Percentiles rank a stretch among this genome's conserved stretches.
These are phyloP conservation scores for Akanthomyces dipterigenus DNA, from an alignment of 2,329 filamentous ascomycete species.

Conservation along the genomic window DNA sequence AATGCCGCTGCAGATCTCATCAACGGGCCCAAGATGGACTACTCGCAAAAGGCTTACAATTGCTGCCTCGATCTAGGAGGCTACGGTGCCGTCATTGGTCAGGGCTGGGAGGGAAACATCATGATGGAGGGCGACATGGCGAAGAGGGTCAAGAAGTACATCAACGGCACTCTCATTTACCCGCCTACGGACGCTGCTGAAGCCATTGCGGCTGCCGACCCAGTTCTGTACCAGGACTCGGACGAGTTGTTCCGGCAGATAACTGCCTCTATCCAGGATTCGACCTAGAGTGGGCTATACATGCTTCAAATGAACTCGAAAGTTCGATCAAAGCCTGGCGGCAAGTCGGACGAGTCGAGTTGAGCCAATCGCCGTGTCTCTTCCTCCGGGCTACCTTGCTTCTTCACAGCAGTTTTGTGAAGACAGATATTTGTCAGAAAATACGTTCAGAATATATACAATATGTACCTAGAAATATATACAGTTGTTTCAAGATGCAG, in stretches of 20 bases:
- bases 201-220: conserved; percentile 21
- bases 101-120: conserved; percentile 27
- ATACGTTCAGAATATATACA: neutral
- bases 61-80: conserved; percentile 31
- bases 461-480: neutral
- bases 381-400: too few relatives aligned
- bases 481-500: neutral
- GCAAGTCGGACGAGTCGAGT: too few relatives aligned
- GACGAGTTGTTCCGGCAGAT: conserved; percentile 9
- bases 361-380: too few relatives aligned
- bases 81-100: conserved; percentile 22
- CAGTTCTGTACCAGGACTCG: conserved; percentile 9
- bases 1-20: conserved; percentile 30
- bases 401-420: too few relatives aligned
- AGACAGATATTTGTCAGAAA: too few relatives aligned
- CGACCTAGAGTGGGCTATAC: neutral
- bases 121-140: conserved; percentile 21
- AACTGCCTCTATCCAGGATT: neutral
- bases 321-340: too few relatives aligned
- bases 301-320: neutral
- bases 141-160: conserved; percentile 26
- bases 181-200: conserved; percentile 20
- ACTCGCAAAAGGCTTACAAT: conserved; percentile 25
- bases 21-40: conserved; percentile 17
- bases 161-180: conserved; percentile 30